Percentiles rank a stretch among this genome's conserved stretches.
These are phyloP conservation scores for Neopestalotiopsis sp. DNA, from an alignment of 2,329 filamentous ascomycete genomes.

Conservation along the genomic window DNA sequence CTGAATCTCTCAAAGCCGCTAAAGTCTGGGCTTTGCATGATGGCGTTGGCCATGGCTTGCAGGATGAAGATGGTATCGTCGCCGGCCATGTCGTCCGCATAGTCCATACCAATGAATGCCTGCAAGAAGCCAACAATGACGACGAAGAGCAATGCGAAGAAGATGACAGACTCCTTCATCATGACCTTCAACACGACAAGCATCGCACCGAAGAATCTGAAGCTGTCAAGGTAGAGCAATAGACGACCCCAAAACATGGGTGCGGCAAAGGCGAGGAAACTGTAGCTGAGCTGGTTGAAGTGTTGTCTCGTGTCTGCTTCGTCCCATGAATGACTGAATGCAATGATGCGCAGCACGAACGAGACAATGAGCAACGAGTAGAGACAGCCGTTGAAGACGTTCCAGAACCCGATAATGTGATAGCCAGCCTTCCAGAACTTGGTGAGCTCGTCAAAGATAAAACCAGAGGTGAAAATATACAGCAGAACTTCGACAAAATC, in stretches of 20 bases:
- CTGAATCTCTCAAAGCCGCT: constrained; percentile 86
- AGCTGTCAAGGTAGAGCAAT: constrained; percentile 88
- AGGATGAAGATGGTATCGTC: constrained; percentile 76
- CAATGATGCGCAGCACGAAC: constrained; percentile 79
- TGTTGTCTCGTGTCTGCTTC: constrained; percentile 57
- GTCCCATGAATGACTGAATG: constrained; percentile 64
- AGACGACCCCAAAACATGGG: constrained; percentile 98
- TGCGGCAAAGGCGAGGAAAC: constrained; percentile 89
- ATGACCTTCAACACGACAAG: constrained; percentile 93
- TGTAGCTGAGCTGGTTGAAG: constrained; percentile 86
- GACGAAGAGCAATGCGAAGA: constrained; percentile 88
- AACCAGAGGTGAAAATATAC: constrained; percentile 91
- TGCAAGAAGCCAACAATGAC: constrained; percentile 89
- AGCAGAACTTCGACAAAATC: constrained; percentile 84
- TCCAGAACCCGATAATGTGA: constrained; percentile 95
- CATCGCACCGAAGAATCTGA: constrained; percentile 98
- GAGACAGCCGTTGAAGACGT: constrained; percentile 86
- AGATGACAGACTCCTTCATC: constrained; percentile 94
- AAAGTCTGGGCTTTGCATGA: constrained; percentile 94
- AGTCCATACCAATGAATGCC: constrained; percentile 90
- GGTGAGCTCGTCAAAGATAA: constrained; percentile 82
- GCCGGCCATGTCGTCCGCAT: constrained; percentile 73
- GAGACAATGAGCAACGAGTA: constrained; percentile 81
- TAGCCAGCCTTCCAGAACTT: constrained; percentile 96
- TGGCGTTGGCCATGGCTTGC: constrained; percentile 83